Base-by-base conservation (phyloP, 345 rosid species). In the Aegle marmelos region DNA sequence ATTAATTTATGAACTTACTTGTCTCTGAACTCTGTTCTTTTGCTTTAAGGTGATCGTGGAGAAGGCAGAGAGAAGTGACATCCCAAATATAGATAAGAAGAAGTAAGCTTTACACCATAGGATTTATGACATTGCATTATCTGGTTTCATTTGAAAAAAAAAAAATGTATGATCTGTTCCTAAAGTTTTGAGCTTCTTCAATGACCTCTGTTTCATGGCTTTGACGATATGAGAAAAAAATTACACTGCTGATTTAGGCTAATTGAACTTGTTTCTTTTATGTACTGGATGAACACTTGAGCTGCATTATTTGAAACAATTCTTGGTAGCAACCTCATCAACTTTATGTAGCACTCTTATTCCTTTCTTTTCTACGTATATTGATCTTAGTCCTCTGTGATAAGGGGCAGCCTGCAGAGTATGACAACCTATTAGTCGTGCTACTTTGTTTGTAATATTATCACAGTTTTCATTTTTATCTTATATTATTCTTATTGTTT, bases 21-120 rank as follows among this genome's bases (percentile, higher is more conserved):
- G 60, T 64, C 13, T 31, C 36, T 33, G 13, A 36, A n/a, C 10
- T 48, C 14, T 80, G 16, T 9, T 75, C 76, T 56, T 69, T 54
- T 82, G 22, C 22, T 53, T 86, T 53, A 61, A 92, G 98, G 98
- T 95, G 81, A 93, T 95, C 62, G 98, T 95, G 80, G 98, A 95
- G 90, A 91, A 93, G 89, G 97, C 95, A 19, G 98, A 95, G 87
- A 85, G 91, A 86, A 95, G 97, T 71, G 98, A 95, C 70, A 92
- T 95, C 84, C 98, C 98, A 28, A 90, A 89, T 83, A 93, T 95
- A 70, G 98, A 95, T 80, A 95, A 95, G 95, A 93, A 93, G 74
- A 95, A 95, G 98, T 95, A 87, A 89, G 87, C 45, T 34, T 50
- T 9, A 34, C 48, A 21, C 72, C 4, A 7, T 9, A 34, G 62